Conservation (phyloP, 2,329 filamentous ascomycete genomes). For the Pezicula neosporulosa region DNA sequence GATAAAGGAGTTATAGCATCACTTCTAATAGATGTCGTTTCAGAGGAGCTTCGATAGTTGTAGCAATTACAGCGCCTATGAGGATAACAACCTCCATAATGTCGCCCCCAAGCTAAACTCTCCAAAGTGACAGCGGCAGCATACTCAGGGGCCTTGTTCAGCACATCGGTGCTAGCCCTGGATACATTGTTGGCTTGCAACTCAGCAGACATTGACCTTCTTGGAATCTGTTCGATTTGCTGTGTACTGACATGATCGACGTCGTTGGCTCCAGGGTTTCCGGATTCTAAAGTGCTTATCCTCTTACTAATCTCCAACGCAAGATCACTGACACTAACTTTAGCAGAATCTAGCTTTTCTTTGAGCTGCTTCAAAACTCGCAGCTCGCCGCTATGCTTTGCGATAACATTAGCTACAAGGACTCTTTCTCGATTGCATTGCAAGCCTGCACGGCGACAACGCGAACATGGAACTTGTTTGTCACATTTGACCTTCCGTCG, state of each 20-base stretch:
- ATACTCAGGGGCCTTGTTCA: not conserved
- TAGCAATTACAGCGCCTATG: slow-evolving; percentile 29
- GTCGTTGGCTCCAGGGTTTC: not conserved
- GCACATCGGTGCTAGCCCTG: not conserved
- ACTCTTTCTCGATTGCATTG: not conserved
- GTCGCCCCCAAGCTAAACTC: slow-evolving; percentile 34
- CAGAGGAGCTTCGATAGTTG: slow-evolving; percentile 18
- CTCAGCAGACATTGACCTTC: not conserved
- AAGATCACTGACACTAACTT: not conserved
- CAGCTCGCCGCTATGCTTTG: not conserved
- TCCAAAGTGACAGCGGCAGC: slow-evolving; percentile 18
- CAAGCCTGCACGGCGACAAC: slow-evolving; percentile 5
- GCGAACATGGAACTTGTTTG: slow-evolving; percentile 14
- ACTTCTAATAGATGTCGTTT: slow-evolving; percentile 20
- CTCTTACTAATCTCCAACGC: not conserved
- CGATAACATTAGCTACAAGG: not conserved
- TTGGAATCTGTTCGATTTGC: not conserved
- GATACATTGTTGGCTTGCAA: not conserved
- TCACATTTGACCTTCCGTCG: slow-evolving; percentile 16
- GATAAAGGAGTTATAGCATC: slow-evolving; percentile 10
- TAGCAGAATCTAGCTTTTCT: not conserved
- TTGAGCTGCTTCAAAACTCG: not conserved
- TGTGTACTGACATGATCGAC: not conserved
- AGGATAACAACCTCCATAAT: slow-evolving; percentile 30
- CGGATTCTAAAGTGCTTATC: not conserved